Percentiles rank a stretch among this genome's conserved stretches.
Evolutionary conservation across 768 basidiomycete genomes (phyloP).

Genomic region (Chalciporus chontae): DNA sequence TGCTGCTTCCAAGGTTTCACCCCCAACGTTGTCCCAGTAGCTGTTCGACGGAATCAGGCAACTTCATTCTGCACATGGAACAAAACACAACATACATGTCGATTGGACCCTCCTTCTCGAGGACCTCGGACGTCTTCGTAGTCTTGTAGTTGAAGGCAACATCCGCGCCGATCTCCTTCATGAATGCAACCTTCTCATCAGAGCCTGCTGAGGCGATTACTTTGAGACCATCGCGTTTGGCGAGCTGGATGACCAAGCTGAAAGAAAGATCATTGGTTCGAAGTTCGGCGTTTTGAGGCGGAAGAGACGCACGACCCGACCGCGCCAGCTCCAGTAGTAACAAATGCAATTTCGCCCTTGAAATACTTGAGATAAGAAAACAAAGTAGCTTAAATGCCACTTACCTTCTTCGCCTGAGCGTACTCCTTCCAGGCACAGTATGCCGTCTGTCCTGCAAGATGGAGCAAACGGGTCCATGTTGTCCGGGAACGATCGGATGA

Average conservation of each 20-base stretch:
- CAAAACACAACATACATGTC: constrained; percentile 37
- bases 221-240: constrained; percentile 49
- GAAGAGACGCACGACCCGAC: constrained; percentile 53
- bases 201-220: constrained; percentile 71
- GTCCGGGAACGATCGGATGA: too few species aligned
- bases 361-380: background rate
- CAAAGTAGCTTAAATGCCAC: constrained; percentile 49
- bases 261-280: background rate
- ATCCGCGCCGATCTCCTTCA: constrained; percentile 59
- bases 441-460: constrained; percentile 22
- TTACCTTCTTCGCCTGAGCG: constrained; percentile 23
- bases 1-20: constrained; percentile 53
- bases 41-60: background rate
- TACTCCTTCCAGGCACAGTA: constrained; percentile 19
- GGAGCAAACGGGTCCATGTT: background rate
- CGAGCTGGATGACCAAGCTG: constrained; percentile 48
- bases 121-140: constrained; percentile 44
- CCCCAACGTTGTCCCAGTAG: constrained; percentile 50
- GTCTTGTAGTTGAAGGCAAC: constrained; percentile 76
- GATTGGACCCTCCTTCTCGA: constrained; percentile 55
- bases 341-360: constrained; percentile 48
- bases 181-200: constrained; percentile 65
- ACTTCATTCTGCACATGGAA: background rate
- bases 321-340: constrained; percentile 41
- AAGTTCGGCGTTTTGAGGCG: background rate